phyloP scores from a whole-genome alignment of 2,329 filamentous ascomycete genomes.

The Colletotrichum graminicola region DNA sequence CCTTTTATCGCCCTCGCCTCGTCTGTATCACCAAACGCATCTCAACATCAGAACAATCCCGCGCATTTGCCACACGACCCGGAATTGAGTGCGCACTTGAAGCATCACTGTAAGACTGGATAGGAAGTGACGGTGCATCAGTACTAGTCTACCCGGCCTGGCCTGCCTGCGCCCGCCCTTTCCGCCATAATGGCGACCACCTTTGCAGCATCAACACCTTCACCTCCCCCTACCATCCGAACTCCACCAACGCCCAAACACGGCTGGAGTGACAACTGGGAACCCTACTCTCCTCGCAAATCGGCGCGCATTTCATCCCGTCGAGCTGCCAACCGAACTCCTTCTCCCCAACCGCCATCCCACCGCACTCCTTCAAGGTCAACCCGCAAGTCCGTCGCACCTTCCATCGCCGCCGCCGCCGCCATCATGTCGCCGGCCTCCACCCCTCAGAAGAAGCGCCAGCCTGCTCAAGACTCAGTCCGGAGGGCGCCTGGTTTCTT shows the following conservation, averaged over 20 bases:
- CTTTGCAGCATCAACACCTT: conserved; percentile 66
- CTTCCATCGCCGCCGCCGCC: conserved; percentile 42
- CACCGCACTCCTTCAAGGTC: conserved; percentile 53
- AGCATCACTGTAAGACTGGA: not conserved
- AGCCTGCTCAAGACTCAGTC: conserved; percentile 60
- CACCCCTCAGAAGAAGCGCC: conserved; percentile 60
- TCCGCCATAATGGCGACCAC: conserved; percentile 39
- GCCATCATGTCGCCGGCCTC: conserved; percentile 47
- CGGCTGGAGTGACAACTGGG: conserved; percentile 76
- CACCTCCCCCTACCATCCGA: conserved; percentile 68
- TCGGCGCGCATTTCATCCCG: conserved; percentile 74
- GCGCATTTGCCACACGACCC: not conserved
- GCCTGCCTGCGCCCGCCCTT: conserved; percentile 26
- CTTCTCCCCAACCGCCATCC: conserved; percentile 61
- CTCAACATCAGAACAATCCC: conserved; percentile 8
- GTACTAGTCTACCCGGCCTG: conserved; percentile 6
- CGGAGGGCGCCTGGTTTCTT: conserved; percentile 61
- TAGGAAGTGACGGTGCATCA: conserved; percentile 32
- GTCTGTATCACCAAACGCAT: conserved; percentile 1
- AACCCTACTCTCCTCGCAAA: conserved; percentile 79
- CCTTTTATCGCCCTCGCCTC: not conserved
- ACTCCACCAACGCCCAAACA: conserved; percentile 78
- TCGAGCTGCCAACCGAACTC: conserved; percentile 64
- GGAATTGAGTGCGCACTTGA: conserved; percentile 13
- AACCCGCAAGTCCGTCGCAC: conserved; percentile 49